Conservation (phyloP, 2,329 filamentous ascomycete species). For the Claviceps lovelessii region DNA sequence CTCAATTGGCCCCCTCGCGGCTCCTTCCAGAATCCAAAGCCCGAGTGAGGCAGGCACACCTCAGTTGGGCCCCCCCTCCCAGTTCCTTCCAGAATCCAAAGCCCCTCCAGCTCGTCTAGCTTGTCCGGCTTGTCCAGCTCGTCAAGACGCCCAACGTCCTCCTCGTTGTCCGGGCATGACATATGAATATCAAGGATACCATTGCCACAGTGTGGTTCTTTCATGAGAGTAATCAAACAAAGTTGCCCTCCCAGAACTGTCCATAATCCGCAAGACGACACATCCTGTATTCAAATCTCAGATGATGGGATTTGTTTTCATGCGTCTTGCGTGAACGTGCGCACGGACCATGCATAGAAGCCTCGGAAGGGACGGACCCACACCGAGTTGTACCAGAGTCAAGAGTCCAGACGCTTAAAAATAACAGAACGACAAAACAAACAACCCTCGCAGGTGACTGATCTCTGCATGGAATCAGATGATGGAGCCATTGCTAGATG, state of each 20-base stretch:
- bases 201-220: not conserved
- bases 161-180: not conserved
- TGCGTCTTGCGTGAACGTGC: not conserved
- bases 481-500: not conserved
- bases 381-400: not conserved
- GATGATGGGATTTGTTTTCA: not conserved
- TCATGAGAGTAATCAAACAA: not conserved
- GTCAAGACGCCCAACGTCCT: not conserved
- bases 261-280: not conserved
- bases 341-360: not conserved
- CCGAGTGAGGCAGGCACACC: too few relatives aligned
- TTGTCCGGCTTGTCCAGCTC: not conserved
- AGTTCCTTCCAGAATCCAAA: too few relatives aligned
- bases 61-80: too few relatives aligned
- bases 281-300: not conserved
- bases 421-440: not conserved
- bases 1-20: not conserved
- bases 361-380: not conserved
- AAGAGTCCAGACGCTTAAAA: too few relatives aligned
- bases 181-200: not conserved
- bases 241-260: not conserved
- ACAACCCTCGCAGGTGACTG: not conserved
- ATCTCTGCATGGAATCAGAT: not conserved
- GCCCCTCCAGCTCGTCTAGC: not conserved
- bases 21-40: too few relatives aligned